These are phyloP conservation scores for Sedum album DNA, from an alignment of 164 flowering plant species.

Conservation along the genomic window DNA sequence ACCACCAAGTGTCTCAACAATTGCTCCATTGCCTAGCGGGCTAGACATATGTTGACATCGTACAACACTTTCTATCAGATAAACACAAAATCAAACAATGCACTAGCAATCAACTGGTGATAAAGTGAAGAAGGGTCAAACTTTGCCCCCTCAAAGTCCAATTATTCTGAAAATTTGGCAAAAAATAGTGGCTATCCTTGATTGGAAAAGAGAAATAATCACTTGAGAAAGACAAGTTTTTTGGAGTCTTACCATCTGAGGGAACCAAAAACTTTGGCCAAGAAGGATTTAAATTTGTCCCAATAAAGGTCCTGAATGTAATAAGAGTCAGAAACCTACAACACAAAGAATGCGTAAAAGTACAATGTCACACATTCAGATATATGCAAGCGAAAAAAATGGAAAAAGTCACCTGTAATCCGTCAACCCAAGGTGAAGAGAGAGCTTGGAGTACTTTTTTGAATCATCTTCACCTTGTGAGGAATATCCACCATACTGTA, in stretches of 20 bases:
- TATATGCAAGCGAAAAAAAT: slow-evolving; percentile 5
- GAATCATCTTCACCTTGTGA: slow-evolving; percentile 22
- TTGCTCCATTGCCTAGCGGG: slow-evolving; percentile 94
- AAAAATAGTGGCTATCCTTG: not conserved
- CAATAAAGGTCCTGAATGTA: slow-evolving; percentile 72
- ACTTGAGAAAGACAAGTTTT: no score
- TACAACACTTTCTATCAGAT: slow-evolving; percentile 48
- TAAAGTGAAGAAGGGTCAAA: not conserved
- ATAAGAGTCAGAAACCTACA: not conserved
- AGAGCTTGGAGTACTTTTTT: slow-evolving; percentile 26
- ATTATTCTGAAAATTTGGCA: not conserved
- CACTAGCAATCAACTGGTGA: not conserved
- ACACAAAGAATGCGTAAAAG: no score
- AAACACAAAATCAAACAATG: slow-evolving; percentile 1
- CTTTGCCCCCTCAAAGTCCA: not conserved
- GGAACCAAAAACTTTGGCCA: slow-evolving; percentile 78
- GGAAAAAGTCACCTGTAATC: slow-evolving; percentile 63
- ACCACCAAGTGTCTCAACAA: slow-evolving; percentile 72
- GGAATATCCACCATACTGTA: slow-evolving; percentile 59
- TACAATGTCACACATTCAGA: not conserved
- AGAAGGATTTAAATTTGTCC: slow-evolving; percentile 76
- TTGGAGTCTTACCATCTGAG: slow-evolving; percentile 59
- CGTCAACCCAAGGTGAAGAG: slow-evolving; percentile 79
- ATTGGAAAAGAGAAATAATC: not conserved
- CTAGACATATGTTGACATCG: slow-evolving; percentile 73